These are phyloP conservation scores for Hysterangium stoloniferum DNA, from an alignment of 768 basidiomycete species.

Conservation along the genomic window DNA sequence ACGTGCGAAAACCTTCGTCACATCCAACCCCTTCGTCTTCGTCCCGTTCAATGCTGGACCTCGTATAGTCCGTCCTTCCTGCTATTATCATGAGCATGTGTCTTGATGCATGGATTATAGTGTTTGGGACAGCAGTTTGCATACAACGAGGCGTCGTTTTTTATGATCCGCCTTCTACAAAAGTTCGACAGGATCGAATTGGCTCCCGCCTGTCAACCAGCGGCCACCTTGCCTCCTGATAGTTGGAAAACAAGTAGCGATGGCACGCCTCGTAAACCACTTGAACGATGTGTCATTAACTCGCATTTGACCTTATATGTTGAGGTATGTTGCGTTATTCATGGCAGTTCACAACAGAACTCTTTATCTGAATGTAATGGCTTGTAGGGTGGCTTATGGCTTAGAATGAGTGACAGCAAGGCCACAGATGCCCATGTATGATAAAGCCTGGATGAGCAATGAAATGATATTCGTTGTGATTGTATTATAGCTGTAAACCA, in stretches of 20 bases:
- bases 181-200: slow-evolving; percentile 14
- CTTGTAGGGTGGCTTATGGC: slow-evolving; percentile 10
- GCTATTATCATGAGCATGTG: neutral
- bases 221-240: slow-evolving; percentile 13
- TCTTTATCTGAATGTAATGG: neutral
- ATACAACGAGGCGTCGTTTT: slow-evolving; percentile 20
- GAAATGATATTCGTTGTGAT: too few species aligned
- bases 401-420: too few species aligned
- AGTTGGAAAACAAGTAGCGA: slow-evolving; percentile 12
- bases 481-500: too few species aligned
- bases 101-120: slow-evolving; percentile 4
- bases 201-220: slow-evolving; percentile 16
- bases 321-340: slow-evolving; percentile 9
- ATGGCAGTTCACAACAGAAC: too few species aligned
- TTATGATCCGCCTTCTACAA: slow-evolving; percentile 20
- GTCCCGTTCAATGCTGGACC: slow-evolving; percentile 18
- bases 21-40: slow-evolving; percentile 20
- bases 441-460: too few species aligned
- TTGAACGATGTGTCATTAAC: slow-evolving; percentile 15
- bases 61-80: slow-evolving; percentile 11
- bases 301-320: slow-evolving; percentile 16
- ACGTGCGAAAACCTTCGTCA: slow-evolving; percentile 12
- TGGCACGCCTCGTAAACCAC: slow-evolving; percentile 6
- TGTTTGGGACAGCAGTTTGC: slow-evolving; percentile 25
- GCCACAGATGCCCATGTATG: too few species aligned